These are phyloP conservation scores for Pythium periplocum DNA, from an alignment of 352 stramenopile species.

Conservation along the genomic window DNA sequence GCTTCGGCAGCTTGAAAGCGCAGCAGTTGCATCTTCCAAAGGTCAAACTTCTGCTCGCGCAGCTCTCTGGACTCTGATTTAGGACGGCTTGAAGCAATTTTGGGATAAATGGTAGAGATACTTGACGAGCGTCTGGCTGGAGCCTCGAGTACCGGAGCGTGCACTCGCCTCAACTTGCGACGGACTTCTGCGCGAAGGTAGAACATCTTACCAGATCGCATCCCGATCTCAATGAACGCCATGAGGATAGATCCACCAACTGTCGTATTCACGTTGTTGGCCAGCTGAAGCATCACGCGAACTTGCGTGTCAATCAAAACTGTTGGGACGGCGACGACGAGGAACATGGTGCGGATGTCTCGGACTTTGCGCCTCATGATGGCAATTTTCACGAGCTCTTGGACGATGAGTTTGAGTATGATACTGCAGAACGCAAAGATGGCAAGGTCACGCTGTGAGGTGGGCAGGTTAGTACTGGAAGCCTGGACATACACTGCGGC, in stretches of 20 bases:
- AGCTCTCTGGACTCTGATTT: not conserved
- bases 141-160: not conserved
- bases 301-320: constrained; percentile 27
- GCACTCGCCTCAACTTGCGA: not conserved
- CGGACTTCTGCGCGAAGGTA: not conserved
- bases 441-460: not conserved
- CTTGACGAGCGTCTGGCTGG: not conserved
- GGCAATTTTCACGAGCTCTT: constrained; percentile 14
- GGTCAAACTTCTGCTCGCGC: constrained; percentile 1
- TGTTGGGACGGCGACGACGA: constrained; percentile 17
- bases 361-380: constrained; percentile 12
- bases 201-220: not conserved
- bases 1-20: constrained; percentile 23
- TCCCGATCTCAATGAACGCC: constrained; percentile 18
- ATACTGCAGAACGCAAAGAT: constrained; percentile 21
- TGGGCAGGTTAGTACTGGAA: too few species aligned
- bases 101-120: not conserved
- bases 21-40: constrained; percentile 13
- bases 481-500: too few species aligned
- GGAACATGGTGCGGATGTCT: constrained; percentile 17
- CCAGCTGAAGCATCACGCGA: constrained; percentile 13
- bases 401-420: constrained; percentile 21
- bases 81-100: constrained; percentile 1
- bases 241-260: constrained; percentile 17
- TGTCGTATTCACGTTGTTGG: constrained; percentile 14